Percentiles rank a stretch among this genome's conserved stretches.
Evolutionary conservation across 106 monocot species (phyloP).

Genomic region (Acorus gramineus): DNA sequence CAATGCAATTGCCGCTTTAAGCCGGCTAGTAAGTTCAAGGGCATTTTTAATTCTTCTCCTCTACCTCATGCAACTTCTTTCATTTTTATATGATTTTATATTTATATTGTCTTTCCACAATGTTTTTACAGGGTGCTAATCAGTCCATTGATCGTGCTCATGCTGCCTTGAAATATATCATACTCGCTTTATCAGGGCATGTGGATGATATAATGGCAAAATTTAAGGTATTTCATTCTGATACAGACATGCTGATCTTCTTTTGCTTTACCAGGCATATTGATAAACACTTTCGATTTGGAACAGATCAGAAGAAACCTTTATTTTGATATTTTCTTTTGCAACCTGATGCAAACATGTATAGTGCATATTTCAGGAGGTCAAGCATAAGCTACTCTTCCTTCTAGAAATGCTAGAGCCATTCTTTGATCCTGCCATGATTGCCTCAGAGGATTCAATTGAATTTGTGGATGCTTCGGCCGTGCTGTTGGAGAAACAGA

Average conservation of each 20-base stretch:
- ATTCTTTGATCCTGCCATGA: conserved; percentile 70
- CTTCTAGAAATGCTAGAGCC: conserved; percentile 96
- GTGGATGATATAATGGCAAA: conserved; percentile 80
- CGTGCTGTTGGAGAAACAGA: conserved; percentile 45
- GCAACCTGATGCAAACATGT: not conserved
- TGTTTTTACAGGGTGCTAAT: conserved; percentile 33
- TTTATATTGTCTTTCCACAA: conserved; percentile 7
- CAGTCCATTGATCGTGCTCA: conserved; percentile 40
- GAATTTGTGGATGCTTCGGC: conserved; percentile 58
- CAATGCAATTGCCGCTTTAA: no score
- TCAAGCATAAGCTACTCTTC: conserved; percentile 79
- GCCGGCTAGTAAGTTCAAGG: no score
- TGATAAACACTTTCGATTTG: no score
- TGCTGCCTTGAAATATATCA: conserved; percentile 74
- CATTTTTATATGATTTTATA: conserved; percentile 2
- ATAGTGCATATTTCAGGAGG: conserved; percentile 34
- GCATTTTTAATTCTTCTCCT: no score
- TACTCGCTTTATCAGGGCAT: conserved; percentile 86
- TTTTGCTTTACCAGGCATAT: no score
- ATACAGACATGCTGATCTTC: not conserved
- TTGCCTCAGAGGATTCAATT: conserved; percentile 31
- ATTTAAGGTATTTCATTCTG: conserved; percentile 54
- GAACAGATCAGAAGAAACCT: no score
- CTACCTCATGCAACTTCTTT: no score
- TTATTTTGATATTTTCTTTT: not conserved